phyloP scores from a whole-genome alignment of 768 basidiomycete species.

The Tylopilus sp. region DNA sequence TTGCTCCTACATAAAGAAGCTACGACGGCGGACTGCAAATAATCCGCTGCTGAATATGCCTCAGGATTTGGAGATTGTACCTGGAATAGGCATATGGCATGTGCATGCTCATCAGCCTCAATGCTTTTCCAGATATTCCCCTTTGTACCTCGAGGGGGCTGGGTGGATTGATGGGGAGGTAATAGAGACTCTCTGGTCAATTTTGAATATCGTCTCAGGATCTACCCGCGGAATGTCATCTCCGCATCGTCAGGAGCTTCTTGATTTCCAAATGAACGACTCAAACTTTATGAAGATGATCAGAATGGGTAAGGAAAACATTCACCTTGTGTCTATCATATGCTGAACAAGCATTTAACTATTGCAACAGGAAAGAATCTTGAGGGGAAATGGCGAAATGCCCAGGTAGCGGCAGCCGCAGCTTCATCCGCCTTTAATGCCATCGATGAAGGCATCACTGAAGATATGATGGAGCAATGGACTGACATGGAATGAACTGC shows the following conservation, averaged over 20 bases:
- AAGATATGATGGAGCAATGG: too few species aligned
- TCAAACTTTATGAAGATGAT: conserved; percentile 8
- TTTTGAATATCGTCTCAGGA: neutral
- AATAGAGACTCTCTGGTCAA: conserved; percentile 2
- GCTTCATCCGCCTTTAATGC: too few species aligned
- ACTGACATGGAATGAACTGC: too few species aligned
- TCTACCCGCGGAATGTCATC: neutral
- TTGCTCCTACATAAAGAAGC: conserved; percentile 9
- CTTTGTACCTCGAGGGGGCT: neutral
- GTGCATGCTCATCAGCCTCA: conserved; percentile 23
- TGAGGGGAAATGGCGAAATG: too few species aligned
- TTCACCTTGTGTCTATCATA: too few species aligned
- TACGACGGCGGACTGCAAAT: neutral
- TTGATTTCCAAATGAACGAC: too few species aligned
- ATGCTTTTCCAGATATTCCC: conserved; percentile 15
- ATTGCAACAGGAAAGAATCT: too few species aligned
- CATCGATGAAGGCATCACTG: too few species aligned
- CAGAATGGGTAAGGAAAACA: neutral
- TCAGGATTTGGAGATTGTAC: neutral
- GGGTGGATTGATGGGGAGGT: conserved; percentile 6
- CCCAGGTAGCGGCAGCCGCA: too few species aligned
- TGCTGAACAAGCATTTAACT: too few species aligned
- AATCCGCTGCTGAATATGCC: neutral
- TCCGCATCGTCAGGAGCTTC: too few species aligned
- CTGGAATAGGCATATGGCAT: conserved; percentile 25